Percentiles rank a stretch among this genome's conserved stretches.
phyloP scores from a whole-genome alignment of 345 rosid species.

The Sapria himalayana region DNA sequence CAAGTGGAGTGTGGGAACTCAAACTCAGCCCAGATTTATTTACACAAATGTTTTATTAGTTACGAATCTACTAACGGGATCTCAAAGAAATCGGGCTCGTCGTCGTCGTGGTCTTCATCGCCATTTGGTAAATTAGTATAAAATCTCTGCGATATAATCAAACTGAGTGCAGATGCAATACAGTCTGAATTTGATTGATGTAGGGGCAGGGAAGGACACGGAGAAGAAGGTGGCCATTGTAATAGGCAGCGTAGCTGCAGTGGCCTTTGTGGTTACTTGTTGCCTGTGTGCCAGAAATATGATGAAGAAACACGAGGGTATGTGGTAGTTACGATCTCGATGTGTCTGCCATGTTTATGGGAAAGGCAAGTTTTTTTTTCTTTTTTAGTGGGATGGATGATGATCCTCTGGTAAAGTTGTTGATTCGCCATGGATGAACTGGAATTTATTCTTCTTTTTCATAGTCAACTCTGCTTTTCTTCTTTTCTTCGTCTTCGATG shows the following conservation, averaged over 20 bases:
- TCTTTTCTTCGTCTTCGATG: no score
- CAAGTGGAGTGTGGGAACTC: conserved; percentile 91
- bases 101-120: conserved; percentile 21
- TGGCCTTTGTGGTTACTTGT: conserved; percentile 70
- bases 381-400: no score
- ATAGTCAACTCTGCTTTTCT: background rate
- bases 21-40: conserved; percentile 61
- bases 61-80: conserved; percentile 68
- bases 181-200: conserved; percentile 9
- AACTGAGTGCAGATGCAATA: background rate
- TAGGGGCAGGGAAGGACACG: conserved; percentile 41
- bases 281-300: conserved; percentile 57
- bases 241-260: conserved; percentile 85
- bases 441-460: background rate
- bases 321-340: conserved; percentile 2
- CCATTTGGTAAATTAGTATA: conserved; percentile 7
- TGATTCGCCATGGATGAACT: background rate
- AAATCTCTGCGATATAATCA: background rate
- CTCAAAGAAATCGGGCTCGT: conserved; percentile 31
- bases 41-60: conserved; percentile 76
- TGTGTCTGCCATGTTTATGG: no score
- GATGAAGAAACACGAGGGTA: conserved; percentile 76
- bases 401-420: no score
- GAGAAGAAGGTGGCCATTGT: conserved; percentile 95
- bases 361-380: no score